Base-by-base conservation (phyloP, 2,329 filamentous ascomycete genomes). In the Amphichorda felina region DNA sequence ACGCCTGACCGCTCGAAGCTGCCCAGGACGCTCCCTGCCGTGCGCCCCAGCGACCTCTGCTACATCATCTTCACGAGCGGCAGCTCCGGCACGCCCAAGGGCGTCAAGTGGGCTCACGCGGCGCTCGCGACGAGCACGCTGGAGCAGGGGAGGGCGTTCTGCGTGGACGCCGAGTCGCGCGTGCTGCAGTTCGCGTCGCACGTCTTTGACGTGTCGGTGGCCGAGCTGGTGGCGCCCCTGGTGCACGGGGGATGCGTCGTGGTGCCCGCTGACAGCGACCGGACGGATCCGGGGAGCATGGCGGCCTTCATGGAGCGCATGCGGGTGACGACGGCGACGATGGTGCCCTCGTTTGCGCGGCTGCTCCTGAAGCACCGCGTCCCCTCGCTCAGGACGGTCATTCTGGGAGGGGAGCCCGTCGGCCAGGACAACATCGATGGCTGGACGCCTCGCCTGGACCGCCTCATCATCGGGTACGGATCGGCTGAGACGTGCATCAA, bases 201-300 rank as follows among this genome's bases (percentile, higher is more conserved):
- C 33, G 29, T 36, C 9, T 39, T 39, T 17, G 37, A 36, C 22
- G 13, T 33, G n/a, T 26, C 14, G 4, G 11, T 36, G 8, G 28
- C 14, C 15, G 33, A 39, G 33, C 32, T 33, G 15, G 7, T 27
- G 8, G 13, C 14, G 5, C 14, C 37, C 7, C 24, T 35, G 18
- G n/a, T 35, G 13, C 36, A 46, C 5, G 61, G 61, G 14, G 61
- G 56, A 4, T 58, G 55, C 16, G 42, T 64, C 1, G 62, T 59
- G 18, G 47, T 64, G 1, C 56, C 60, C 0, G 55, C 51, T 2
- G 57, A 63, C n/a, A 46, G 50, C 1, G 24, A 25, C 19, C 15
- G 10, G 21, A 6, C 21, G 37, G 10, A 18, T 36, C 27, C 27
- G 31, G 21, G 19, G 28, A 15, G 9, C n/a, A n/a, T 39, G 4